These are phyloP conservation scores for Centella asiatica DNA, from an alignment of 129 eudicot species.

Conservation along the genomic window DNA sequence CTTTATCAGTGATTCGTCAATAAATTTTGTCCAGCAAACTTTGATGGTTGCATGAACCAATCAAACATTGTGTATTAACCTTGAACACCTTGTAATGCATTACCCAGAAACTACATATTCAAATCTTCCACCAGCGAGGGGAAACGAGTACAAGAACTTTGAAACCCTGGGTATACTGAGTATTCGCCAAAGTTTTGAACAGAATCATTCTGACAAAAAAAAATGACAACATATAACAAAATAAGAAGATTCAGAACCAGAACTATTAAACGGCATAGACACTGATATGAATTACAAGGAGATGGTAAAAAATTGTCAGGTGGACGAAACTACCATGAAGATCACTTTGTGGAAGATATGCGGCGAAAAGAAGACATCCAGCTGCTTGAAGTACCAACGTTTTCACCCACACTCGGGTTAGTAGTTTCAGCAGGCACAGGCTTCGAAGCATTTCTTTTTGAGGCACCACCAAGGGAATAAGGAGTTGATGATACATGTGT, in stretches of 20 bases:
- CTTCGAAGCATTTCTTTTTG: constrained; percentile 54
- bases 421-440: constrained; percentile 61
- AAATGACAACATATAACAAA: background rate
- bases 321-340: constrained; percentile 25
- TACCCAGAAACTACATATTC: too few species aligned
- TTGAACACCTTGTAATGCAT: constrained; percentile 9
- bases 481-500: constrained; percentile 53
- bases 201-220: constrained; percentile 17
- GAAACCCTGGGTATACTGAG: constrained; percentile 10
- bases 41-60: constrained; percentile 3
- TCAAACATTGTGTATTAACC: constrained; percentile 12
- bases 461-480: constrained; percentile 36
- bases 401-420: constrained; percentile 51
- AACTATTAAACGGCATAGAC: too few species aligned
- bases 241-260: background rate
- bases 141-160: constrained; percentile 4
- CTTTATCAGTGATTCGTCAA: constrained; percentile 12
- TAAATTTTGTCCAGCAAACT: constrained; percentile 23
- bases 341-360: constrained; percentile 83
- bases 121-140: background rate
- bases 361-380: constrained; percentile 92
- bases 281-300: background rate
- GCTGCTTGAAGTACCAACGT: constrained; percentile 66
- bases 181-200: constrained; percentile 14
- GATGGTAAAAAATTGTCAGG: background rate